These are phyloP conservation scores for Asclepias syriaca DNA, from an alignment of 257 asterid genomes.

Conservation along the genomic window DNA sequence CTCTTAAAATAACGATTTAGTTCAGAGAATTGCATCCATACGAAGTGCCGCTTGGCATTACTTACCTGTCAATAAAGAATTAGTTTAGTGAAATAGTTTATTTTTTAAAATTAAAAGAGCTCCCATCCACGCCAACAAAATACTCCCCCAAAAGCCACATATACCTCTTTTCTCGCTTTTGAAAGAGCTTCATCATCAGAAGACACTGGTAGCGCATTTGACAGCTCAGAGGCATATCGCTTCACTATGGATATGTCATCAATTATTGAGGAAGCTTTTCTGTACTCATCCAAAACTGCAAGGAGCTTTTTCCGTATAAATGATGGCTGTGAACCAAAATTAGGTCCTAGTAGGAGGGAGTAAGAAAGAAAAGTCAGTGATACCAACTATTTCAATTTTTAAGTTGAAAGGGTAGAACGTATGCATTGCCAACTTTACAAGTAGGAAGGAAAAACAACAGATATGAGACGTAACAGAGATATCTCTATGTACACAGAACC, in stretches of 20 bases:
- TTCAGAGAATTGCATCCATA: conserved; percentile 89
- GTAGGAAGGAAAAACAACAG: not conserved
- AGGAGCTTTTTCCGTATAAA: conserved; percentile 62
- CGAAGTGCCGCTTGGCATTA: conserved; percentile 64
- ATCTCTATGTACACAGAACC: not conserved
- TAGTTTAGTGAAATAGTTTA: conserved; percentile 9
- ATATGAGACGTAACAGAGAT: not conserved
- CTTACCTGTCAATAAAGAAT: conserved; percentile 40
- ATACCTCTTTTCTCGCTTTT: conserved; percentile 89
- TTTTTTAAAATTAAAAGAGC: not conserved
- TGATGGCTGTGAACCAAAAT: conserved; percentile 71
- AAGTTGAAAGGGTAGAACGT: not conserved
- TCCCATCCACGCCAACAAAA: not conserved
- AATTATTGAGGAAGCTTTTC: conserved; percentile 71
- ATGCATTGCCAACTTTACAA: not conserved
- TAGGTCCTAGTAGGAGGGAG: conserved; percentile 48
- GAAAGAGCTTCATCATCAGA: conserved; percentile 85
- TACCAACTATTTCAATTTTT: not conserved
- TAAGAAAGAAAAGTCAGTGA: not conserved
- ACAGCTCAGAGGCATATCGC: conserved; percentile 74
- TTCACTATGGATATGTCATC: conserved; percentile 60
- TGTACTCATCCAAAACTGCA: conserved; percentile 69
- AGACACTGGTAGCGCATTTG: conserved; percentile 69
- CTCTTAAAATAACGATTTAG: conserved; percentile 55
- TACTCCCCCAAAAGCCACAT: not conserved